Evolutionary conservation across 2,329 filamentous ascomycete genomes (phyloP).

Genomic region (Pseudopyrenochaeta lycopersici): DNA sequence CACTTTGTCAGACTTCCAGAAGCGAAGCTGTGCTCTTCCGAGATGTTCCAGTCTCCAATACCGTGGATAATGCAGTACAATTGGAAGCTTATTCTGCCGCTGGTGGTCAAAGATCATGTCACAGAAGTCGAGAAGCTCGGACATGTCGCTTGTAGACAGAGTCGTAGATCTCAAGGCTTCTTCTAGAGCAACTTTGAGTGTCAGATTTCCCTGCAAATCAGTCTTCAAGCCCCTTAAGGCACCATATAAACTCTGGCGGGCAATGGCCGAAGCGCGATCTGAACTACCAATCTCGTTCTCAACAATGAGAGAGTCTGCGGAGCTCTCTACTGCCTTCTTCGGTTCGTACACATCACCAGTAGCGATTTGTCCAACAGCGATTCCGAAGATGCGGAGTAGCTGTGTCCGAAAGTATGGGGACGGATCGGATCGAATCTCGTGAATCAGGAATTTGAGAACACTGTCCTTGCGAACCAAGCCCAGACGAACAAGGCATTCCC

Average conservation of each 20-base stretch:
- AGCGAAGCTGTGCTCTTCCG: conserved; percentile 56
- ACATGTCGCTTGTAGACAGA: conserved; percentile 63
- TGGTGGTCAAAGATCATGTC: conserved; percentile 61
- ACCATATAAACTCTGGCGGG: conserved; percentile 65
- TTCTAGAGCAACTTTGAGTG: conserved; percentile 64
- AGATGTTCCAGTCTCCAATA: conserved; percentile 65
- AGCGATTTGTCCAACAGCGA: conserved; percentile 66
- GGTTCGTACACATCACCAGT: conserved; percentile 59
- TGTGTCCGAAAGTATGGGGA: conserved; percentile 66
- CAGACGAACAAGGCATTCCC: conserved; percentile 65
- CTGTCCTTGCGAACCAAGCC: conserved; percentile 60
- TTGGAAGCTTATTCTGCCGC: conserved; percentile 57
- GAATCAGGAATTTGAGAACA: conserved; percentile 65
- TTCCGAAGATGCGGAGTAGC: conserved; percentile 62
- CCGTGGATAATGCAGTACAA: conserved; percentile 64
- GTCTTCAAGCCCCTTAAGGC: conserved; percentile 65
- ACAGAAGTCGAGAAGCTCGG: conserved; percentile 66
- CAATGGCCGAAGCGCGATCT: conserved; percentile 61
- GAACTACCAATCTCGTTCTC: conserved; percentile 59
- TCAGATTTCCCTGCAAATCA: conserved; percentile 59
- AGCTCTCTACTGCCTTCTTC: conserved; percentile 39
- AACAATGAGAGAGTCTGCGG: conserved; percentile 61
- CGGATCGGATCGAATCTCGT: conserved; percentile 64
- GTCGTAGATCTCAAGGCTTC: conserved; percentile 62
- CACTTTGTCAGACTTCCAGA: conserved; percentile 35